Conservation (phyloP, 257 asterid genomes). For the Solanum megistacrolobum region DNA sequence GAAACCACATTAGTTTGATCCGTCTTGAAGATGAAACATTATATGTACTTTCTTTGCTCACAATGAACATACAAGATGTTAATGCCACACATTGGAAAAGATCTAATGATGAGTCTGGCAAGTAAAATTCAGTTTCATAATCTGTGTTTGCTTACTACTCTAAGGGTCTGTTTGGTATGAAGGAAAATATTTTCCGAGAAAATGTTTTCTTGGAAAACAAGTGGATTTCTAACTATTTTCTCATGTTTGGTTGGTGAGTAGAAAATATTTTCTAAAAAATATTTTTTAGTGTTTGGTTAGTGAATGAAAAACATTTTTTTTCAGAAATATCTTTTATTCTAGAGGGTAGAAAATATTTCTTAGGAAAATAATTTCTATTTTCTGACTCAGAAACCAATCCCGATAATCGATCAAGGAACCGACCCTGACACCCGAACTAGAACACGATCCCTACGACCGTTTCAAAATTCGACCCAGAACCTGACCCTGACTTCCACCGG, state of each 20-base stretch:
- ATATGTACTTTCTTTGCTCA: neutral
- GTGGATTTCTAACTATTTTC: no score
- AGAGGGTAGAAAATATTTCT: neutral
- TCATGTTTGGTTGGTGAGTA: no score
- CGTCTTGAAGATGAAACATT: neutral
- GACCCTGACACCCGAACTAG: neutral
- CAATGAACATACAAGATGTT: neutral
- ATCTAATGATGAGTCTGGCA: neutral
- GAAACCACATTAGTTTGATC: neutral
- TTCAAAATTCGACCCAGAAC: no score
- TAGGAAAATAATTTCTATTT: neutral
- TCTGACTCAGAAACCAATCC: neutral
- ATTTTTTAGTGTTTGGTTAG: no score
- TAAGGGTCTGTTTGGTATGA: neutral
- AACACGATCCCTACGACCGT: neutral
- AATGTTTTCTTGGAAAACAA: no score
- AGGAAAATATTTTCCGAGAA: no score
- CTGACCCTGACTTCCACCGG: neutral
- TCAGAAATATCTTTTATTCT: neutral
- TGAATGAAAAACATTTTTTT: no score
- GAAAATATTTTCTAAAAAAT: no score
- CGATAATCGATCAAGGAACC: neutral
- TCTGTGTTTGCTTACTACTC: neutral
- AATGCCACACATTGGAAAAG: neutral
- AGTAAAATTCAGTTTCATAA: neutral